Evolutionary conservation across 768 basidiomycete genomes (phyloP).

Genomic region (Leccinum longicurvipes): DNA sequence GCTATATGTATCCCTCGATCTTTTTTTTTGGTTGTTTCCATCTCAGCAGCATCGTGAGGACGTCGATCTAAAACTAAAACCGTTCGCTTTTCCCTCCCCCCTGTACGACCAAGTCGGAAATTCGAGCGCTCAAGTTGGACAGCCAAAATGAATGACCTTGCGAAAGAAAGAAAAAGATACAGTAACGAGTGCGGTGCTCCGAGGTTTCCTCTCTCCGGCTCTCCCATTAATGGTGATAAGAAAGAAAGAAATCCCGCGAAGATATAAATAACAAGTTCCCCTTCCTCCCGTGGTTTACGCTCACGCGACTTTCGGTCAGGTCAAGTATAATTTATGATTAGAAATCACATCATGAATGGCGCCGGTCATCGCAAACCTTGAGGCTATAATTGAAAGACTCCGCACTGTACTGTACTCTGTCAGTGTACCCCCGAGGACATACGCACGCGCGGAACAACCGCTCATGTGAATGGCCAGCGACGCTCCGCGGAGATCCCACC

Average conservation of each 20-base stretch:
- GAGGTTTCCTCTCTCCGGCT: not conserved
- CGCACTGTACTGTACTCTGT: not conserved
- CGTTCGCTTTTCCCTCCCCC: not conserved
- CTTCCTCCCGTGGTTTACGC: not conserved
- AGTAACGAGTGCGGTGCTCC: constrained; percentile 11
- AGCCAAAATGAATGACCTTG: constrained; percentile 11
- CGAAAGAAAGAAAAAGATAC: not conserved
- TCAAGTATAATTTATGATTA: not conserved
- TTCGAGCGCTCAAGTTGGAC: not conserved
- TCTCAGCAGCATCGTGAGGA: constrained; percentile 17
- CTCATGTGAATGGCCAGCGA: not conserved
- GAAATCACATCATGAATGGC: not conserved
- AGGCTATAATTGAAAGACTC: not conserved
- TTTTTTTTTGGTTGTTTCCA: constrained; percentile 4
- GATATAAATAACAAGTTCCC: not conserved
- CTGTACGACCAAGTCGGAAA: not conserved
- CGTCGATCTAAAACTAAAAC: not conserved
- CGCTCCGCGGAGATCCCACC: constrained; percentile 1
- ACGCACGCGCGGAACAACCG: not conserved
- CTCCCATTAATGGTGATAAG: not conserved
- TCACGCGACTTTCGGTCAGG: not conserved
- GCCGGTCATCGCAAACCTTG: not conserved
- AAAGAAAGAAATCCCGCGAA: not conserved
- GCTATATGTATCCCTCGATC: constrained; percentile 27
- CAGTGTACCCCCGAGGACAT: not conserved